A percentile compares a stretch with the other conserved stretches of the same genome.
These are phyloP conservation scores for Geotrichum klebahnii DNA, from an alignment of 1,139 yeast species.

Conservation along the genomic window DNA sequence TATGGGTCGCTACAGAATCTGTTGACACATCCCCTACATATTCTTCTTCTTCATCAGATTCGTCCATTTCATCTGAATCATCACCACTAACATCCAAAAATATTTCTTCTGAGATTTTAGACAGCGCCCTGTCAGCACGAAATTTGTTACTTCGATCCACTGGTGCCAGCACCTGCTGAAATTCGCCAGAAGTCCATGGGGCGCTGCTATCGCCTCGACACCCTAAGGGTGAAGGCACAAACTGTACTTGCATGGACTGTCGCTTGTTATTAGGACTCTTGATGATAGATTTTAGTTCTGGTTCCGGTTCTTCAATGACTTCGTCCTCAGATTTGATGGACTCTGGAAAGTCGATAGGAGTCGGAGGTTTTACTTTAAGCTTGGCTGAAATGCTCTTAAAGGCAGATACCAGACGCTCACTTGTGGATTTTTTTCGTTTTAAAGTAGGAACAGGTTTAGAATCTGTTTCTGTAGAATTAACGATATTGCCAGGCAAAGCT, in stretches of 20 bases:
- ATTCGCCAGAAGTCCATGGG: not conserved
- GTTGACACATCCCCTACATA: not conserved
- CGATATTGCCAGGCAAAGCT: not conserved
- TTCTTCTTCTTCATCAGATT: not conserved
- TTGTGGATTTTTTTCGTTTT: constrained; percentile 8
- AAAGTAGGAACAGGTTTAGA: not conserved
- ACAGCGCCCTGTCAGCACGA: constrained; percentile 11
- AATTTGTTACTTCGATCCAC: not conserved
- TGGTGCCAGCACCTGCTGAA: not conserved
- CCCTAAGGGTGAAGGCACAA: too few species aligned
- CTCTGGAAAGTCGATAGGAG: not conserved
- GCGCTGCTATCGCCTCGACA: not conserved
- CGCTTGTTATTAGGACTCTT: not conserved
- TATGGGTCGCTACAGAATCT: not conserved
- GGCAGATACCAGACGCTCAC: not conserved
- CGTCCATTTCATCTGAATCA: not conserved
- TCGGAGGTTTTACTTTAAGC: not conserved
- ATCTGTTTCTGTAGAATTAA: not conserved
- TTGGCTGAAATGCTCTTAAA: constrained; percentile 1
- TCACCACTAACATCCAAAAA: not conserved
- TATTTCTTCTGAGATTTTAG: constrained; percentile 16
- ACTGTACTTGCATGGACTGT: too few species aligned
- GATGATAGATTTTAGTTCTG: not conserved
- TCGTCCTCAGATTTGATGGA: not conserved
- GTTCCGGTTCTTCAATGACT: not conserved